Evolutionary conservation across 1,139 yeast species (phyloP).

Genomic region (Saccharomyces hybrid): DNA sequence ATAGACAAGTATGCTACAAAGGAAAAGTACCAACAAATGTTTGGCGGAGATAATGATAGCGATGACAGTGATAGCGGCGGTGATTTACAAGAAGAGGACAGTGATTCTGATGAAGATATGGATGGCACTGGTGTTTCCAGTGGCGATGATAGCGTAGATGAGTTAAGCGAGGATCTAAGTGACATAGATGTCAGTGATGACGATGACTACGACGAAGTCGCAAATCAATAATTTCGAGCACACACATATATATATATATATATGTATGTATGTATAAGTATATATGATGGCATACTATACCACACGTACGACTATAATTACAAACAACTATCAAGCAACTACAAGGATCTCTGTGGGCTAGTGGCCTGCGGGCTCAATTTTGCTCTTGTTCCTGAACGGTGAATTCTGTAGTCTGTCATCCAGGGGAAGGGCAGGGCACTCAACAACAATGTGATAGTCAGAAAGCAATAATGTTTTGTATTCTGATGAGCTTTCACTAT

Average conservation of each 20-base stretch:
- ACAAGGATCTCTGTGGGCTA: neutral
- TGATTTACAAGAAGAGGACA: slow-evolving; percentile 28
- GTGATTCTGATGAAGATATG: slow-evolving; percentile 13
- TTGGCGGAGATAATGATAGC: slow-evolving; percentile 42
- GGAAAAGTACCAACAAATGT: slow-evolving; percentile 37
- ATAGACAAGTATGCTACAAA: slow-evolving; percentile 68
- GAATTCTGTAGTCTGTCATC: neutral
- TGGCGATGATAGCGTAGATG: slow-evolving; percentile 24
- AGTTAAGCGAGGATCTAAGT: slow-evolving; percentile 37
- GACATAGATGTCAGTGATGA: slow-evolving; percentile 39
- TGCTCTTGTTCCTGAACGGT: neutral
- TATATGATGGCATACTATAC: neutral
- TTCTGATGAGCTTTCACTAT: neutral
- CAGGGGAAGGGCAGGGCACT: neutral
- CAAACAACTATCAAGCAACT: neutral
- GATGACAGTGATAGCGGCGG: slow-evolving; percentile 41
- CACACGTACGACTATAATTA: neutral
- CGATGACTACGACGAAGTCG: slow-evolving; percentile 30
- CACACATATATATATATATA: neutral
- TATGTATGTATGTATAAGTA: too few species aligned
- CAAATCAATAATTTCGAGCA: neutral
- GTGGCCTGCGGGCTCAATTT: neutral
- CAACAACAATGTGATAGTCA: neutral
- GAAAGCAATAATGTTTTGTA: neutral
- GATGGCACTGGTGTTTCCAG: slow-evolving; percentile 16